Evolutionary conservation across 2,329 filamentous ascomycete genomes (phyloP).

Genomic region (Cyphellophora europaea): DNA sequence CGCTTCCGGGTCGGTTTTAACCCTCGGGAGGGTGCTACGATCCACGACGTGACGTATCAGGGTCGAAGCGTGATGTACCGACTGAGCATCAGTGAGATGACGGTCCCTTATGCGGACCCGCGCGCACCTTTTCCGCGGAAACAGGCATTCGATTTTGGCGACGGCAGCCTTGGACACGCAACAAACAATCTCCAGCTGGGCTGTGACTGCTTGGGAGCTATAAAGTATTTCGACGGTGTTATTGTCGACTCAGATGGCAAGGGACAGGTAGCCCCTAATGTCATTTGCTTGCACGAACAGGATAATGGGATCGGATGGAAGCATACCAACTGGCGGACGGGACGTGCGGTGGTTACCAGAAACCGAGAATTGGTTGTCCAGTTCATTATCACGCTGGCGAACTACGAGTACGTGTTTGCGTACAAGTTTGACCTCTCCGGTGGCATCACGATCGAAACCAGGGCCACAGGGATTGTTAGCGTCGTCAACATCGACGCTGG

Average conservation of each 20-base stretch:
- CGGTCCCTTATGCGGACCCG: constrained; percentile 59
- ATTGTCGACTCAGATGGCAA: constrained; percentile 46
- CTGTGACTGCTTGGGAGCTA: constrained; percentile 60
- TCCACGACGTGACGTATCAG: constrained; percentile 62
- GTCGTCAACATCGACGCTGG: constrained; percentile 51
- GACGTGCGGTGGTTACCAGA: constrained; percentile 51
- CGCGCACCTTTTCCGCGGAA: constrained; percentile 59
- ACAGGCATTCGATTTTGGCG: constrained; percentile 63
- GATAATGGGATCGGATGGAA: constrained; percentile 63
- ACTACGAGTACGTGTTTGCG: constrained; percentile 62
- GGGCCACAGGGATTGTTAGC: constrained; percentile 58
- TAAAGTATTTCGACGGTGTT: constrained; percentile 55
- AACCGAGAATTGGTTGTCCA: constrained; percentile 57
- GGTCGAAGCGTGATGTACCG: constrained; percentile 57
- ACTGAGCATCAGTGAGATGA: constrained; percentile 60
- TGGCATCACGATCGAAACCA: constrained; percentile 50
- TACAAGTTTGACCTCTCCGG: constrained; percentile 57
- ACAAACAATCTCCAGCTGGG: constrained; percentile 60
- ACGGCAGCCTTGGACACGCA: constrained; percentile 56
- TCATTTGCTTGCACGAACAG: constrained; percentile 60
- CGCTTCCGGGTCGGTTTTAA: constrained; percentile 58
- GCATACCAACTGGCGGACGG: constrained; percentile 59
- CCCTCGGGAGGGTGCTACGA: constrained; percentile 58
- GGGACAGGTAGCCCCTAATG: constrained; percentile 44
- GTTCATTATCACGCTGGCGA: constrained; percentile 58